A percentile compares a stretch with the other conserved stretches of the same genome.
These are phyloP conservation scores for Aspergillus neoniger DNA, from an alignment of 2,329 filamentous ascomycete genomes.

Conservation along the genomic window DNA sequence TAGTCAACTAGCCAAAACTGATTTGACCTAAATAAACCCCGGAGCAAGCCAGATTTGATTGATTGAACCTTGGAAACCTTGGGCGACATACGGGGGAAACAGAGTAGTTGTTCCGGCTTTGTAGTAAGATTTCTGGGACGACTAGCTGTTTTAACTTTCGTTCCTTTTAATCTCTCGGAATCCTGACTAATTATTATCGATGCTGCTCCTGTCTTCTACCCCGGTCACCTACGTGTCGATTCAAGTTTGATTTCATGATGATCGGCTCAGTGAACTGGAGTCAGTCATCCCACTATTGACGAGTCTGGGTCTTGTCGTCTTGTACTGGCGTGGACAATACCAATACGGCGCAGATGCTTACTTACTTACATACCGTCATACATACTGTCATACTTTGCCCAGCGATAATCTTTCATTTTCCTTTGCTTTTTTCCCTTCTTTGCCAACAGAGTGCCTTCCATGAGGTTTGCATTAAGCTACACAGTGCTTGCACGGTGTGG, in stretches of 20 bases:
- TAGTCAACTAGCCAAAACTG: neutral
- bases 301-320: neutral
- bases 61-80: neutral
- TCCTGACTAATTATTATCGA: slow-evolving; percentile 1
- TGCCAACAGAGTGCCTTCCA: neutral
- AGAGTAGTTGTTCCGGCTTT: too few species aligned
- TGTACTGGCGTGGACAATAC: neutral
- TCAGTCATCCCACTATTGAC: slow-evolving; percentile 10
- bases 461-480: neutral
- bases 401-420: neutral
- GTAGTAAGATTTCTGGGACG: neutral
- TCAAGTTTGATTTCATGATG: slow-evolving; percentile 10
- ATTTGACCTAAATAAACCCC: neutral
- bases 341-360: neutral
- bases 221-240: slow-evolving; percentile 8
- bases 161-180: slow-evolving; percentile 9
- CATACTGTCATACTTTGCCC: neutral
- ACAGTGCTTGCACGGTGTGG: neutral
- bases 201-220: neutral
- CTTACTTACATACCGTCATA: neutral
- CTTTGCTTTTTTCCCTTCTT: neutral
- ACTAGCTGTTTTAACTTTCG: slow-evolving; percentile 6
- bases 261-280: slow-evolving; percentile 11
- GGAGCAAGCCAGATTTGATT: neutral
- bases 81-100: neutral